A percentile compares a stretch with the other conserved stretches of the same genome.
These are phyloP conservation scores for Neoconidiobolus thromboides DNA, from an alignment of 371 early-diverging fungal species.

Conservation along the genomic window DNA sequence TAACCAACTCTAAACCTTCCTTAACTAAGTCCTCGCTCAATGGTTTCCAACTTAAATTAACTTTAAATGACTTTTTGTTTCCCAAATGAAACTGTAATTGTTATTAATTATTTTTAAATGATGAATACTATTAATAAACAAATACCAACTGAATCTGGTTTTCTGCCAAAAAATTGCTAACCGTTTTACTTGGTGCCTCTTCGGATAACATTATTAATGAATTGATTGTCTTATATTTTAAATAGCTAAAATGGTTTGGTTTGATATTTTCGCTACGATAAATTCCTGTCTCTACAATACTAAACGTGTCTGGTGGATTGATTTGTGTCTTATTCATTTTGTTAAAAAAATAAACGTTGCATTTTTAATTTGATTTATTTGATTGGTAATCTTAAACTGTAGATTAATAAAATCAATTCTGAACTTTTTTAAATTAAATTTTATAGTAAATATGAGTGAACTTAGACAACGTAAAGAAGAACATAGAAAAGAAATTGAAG, in stretches of 20 bases:
- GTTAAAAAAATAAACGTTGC: no score
- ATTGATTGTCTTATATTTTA: slow-evolving; percentile 53
- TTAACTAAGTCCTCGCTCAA: slow-evolving; percentile 87
- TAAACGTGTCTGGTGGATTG: slow-evolving; percentile 71
- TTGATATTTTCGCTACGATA: slow-evolving; percentile 64
- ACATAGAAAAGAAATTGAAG: neutral
- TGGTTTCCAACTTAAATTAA: slow-evolving; percentile 59
- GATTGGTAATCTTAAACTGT: no score
- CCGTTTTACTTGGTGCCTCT: slow-evolving; percentile 56
- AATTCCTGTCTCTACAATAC: slow-evolving; percentile 72
- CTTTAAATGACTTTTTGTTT: slow-evolving; percentile 23
- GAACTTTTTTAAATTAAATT: no score
- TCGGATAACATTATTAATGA: slow-evolving; percentile 73
- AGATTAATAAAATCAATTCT: no score
- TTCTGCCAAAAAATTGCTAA: slow-evolving; percentile 37
- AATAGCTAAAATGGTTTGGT: slow-evolving; percentile 50
- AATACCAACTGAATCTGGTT: neutral
- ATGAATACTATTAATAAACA: neutral
- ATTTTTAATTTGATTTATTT: no score
- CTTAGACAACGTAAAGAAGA: neutral
- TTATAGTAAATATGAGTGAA: neutral
- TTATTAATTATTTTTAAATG: slow-evolving; percentile 42
- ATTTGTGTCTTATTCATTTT: slow-evolving; percentile 9
- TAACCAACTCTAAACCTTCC: slow-evolving; percentile 66
- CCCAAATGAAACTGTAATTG: slow-evolving; percentile 29